phyloP scores from a whole-genome alignment of 306 rosid genomes.

The Senna siamea region DNA sequence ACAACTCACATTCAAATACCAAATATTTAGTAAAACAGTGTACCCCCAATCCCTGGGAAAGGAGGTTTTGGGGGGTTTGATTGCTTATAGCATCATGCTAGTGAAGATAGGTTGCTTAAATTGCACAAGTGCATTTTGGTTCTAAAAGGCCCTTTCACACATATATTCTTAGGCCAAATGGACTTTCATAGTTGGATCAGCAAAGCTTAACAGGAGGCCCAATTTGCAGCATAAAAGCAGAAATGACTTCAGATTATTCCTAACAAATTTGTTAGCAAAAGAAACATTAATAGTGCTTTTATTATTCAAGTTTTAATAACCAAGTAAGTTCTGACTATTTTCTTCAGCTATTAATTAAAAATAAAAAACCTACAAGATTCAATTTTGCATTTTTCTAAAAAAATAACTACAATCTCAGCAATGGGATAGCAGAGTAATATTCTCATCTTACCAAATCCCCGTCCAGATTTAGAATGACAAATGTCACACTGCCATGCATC shows the following conservation, averaged over 20 bases:
- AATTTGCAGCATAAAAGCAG: neutral
- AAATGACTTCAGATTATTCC: neutral
- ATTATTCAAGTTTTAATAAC: neutral
- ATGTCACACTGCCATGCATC: slow-evolving; percentile 97
- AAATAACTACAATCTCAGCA: neutral
- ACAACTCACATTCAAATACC: no score
- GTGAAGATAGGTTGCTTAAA: neutral
- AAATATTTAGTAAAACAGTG: no score
- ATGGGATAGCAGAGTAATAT: slow-evolving; percentile 7
- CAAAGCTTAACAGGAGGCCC: neutral
- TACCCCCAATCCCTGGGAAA: neutral
- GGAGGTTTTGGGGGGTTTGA: neutral
- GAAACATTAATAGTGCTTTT: neutral
- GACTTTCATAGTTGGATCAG: neutral
- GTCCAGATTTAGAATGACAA: slow-evolving; percentile 95
- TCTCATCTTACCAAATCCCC: slow-evolving; percentile 85
- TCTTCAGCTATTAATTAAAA: neutral
- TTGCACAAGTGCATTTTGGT: neutral
- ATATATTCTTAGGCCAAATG: neutral
- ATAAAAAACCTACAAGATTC: neutral
- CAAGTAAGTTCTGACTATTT: neutral
- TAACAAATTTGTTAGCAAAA: neutral
- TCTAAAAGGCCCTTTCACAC: neutral
- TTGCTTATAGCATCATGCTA: neutral
- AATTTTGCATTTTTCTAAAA: no score